Base-by-base conservation (phyloP, 2,329 filamentous ascomycete species). In the Aureobasidium sp. region DNA sequence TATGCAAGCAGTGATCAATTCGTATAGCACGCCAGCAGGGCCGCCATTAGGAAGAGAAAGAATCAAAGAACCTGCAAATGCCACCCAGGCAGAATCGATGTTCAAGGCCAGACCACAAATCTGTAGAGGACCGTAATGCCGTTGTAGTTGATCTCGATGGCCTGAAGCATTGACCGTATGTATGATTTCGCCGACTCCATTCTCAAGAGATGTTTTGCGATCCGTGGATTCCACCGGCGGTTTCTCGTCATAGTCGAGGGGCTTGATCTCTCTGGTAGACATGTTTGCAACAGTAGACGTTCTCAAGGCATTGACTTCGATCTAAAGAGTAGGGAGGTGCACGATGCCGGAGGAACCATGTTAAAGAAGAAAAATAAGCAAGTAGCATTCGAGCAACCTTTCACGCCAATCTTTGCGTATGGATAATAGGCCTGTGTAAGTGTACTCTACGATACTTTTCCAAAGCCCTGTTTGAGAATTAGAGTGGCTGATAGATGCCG, bases 11-110 rank as follows among this genome's bases (percentile, higher is more conserved):
- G 71, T 68, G 44, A 74, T 69, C 63, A 74, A 70, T 56, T 75
- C 72, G 65, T 74, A 75, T 1, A 74, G 56, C 14, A 74, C 68
- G 31, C 73, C 73, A 25, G 71, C 69, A 20, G 73, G 70, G 9
- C 73, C 73, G 42, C 73, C 73, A 53, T 75, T 75, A 34, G 65
- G 71, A 42, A 82, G 78, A 5, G 78, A 79, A 51, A 84, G 76
- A 5, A 80, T 80, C 42, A 87, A 78, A 59, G 83, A 85, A 14
- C 84, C 84, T 60, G 84, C 85, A 63, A 87, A 74, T 6, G 84
- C 83, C 60, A 84, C 79, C 84, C 84, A 88, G 20, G 84, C 84
- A 67, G 86, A 87, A 70, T 86, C 84, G 27, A 85, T 82, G 1
- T 83, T 86, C 56, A 87, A 72, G 0, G 82, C 84, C 49, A 74